Conservation (phyloP, 306 rosid species). For the Styphnolobium japonicum region DNA sequence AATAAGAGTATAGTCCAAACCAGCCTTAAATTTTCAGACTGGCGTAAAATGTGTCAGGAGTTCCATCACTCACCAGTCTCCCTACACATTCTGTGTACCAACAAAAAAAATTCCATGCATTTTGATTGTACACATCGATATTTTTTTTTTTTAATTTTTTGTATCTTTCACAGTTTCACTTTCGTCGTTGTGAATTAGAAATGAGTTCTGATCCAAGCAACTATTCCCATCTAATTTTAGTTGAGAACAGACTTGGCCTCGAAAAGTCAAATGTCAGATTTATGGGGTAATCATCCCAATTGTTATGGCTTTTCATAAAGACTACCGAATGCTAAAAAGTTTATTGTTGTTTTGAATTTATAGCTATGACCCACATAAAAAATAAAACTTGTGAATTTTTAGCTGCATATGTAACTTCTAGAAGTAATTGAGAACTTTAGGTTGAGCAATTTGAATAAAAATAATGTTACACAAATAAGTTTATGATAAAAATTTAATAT, state of each 20-base stretch:
- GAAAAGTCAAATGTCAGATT: background rate
- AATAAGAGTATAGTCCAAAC: too few species aligned
- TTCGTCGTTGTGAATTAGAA: background rate
- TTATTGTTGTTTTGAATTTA: background rate
- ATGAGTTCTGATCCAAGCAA: background rate
- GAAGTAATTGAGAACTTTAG: background rate
- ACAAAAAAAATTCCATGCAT: background rate
- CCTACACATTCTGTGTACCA: background rate
- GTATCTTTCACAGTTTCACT: too few species aligned
- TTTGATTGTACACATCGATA: background rate
- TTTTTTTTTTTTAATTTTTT: too few species aligned
- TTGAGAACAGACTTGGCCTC: background rate
- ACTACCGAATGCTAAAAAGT: background rate
- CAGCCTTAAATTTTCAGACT: too few species aligned
- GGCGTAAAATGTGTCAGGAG: too few species aligned
- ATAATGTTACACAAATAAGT: too few species aligned
- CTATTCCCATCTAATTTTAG: background rate
- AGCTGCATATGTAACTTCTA: background rate
- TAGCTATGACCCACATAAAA: background rate
- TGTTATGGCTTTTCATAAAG: background rate
- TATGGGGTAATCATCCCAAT: background rate
- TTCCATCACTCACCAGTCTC: background rate
- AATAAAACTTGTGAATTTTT: background rate
- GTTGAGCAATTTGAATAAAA: background rate
- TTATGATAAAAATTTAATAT: too few species aligned